Conservation (phyloP, 768 basidiomycete genomes). For the Naganishia vaughanmartiniae region DNA sequence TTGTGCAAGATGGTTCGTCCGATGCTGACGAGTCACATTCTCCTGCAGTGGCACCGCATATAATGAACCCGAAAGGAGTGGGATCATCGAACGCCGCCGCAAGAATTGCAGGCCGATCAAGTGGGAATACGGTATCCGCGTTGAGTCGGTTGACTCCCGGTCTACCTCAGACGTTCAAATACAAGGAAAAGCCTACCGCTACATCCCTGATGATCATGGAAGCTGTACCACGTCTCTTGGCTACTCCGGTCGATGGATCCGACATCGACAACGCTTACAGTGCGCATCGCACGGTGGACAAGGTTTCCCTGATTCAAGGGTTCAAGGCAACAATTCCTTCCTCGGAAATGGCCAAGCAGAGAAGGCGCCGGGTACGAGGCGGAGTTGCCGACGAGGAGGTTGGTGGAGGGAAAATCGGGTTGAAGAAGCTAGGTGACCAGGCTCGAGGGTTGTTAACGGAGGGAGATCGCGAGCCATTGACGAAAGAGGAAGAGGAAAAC, state of each 20-base stretch:
- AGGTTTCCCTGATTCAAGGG: conserved; percentile 65
- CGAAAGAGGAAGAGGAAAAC: conserved; percentile 34
- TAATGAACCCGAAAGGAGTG: conserved; percentile 46
- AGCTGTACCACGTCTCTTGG: conserved; percentile 41
- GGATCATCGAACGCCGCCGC: conserved; percentile 24
- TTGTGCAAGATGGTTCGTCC: not conserved
- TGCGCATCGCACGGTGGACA: conserved; percentile 30
- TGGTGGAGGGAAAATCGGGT: conserved; percentile 69
- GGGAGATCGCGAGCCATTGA: conserved; percentile 51
- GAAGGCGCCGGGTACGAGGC: conserved; percentile 70
- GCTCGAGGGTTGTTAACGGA: conserved; percentile 70
- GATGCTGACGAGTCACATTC: not conserved
- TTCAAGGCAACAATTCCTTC: conserved; percentile 95
- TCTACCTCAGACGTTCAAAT: conserved; percentile 20
- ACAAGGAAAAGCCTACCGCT: conserved; percentile 36
- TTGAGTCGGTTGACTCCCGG: conserved; percentile 17
- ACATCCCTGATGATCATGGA: conserved; percentile 51
- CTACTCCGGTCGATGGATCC: conserved; percentile 9
- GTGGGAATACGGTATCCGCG: not conserved
- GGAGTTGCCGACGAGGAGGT: conserved; percentile 49
- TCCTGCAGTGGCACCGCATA: conserved; percentile 43
- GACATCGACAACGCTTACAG: not conserved
- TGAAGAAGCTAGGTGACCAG: conserved; percentile 74
- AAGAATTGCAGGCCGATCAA: conserved; percentile 6
- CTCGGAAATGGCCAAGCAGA: conserved; percentile 70